Evolutionary conservation across 768 basidiomycete genomes (phyloP).

Genomic region (Suillus ampliporus): DNA sequence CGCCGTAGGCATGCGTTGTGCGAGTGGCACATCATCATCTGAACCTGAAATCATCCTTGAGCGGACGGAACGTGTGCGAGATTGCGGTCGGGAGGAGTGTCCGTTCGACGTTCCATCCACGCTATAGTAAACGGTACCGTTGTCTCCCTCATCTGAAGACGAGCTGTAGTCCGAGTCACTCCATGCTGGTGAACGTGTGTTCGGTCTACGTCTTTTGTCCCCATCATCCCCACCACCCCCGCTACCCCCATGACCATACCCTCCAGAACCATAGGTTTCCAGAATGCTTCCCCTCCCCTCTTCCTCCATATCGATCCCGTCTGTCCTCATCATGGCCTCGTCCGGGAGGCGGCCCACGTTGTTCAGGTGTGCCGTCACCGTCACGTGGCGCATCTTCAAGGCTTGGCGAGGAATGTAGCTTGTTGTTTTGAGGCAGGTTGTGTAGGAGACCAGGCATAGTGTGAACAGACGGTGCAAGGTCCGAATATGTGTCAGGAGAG

Average conservation of each 20-base stretch:
- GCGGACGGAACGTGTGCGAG: slow-evolving; percentile 27
- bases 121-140: slow-evolving; percentile 48
- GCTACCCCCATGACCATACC: slow-evolving; percentile 40
- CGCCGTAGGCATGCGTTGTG: slow-evolving; percentile 82
- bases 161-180: slow-evolving; percentile 40
- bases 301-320: slow-evolving; percentile 16
- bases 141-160: slow-evolving; percentile 50
- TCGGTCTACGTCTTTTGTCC: slow-evolving; percentile 39
- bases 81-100: slow-evolving; percentile 26
- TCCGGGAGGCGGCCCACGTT: slow-evolving; percentile 17
- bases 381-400: slow-evolving; percentile 20
- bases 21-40: slow-evolving; percentile 86
- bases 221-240: slow-evolving; percentile 49
- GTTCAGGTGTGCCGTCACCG: slow-evolving; percentile 26
- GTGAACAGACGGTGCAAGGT: slow-evolving; percentile 53
- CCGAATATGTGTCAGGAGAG: slow-evolving; percentile 33
- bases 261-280: slow-evolving; percentile 24
- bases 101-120: slow-evolving; percentile 43
- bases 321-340: slow-evolving; percentile 14
- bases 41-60: slow-evolving; percentile 31
- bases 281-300: slow-evolving; percentile 21
- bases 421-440: slow-evolving; percentile 6
- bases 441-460: slow-evolving; percentile 26
- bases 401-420: slow-evolving; percentile 8
- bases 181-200: slow-evolving; percentile 39